A percentile compares a stretch with the other conserved stretches of the same genome.
These are phyloP conservation scores for Acorus gramineus DNA, from an alignment of 106 monocot species.

Conservation along the genomic window DNA sequence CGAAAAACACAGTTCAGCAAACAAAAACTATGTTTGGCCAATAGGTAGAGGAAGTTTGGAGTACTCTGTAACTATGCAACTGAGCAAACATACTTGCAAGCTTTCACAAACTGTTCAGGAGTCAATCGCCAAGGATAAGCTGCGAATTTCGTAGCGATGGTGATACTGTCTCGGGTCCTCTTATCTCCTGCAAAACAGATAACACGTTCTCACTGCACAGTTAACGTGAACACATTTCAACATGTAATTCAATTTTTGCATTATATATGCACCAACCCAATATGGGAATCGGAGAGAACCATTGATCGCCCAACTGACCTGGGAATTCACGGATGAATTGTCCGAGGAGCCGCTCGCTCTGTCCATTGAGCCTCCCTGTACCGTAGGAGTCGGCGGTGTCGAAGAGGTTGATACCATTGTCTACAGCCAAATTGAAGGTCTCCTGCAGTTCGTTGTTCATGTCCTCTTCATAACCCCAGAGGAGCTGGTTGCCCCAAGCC, in stretches of 20 bases:
- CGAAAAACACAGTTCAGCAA: too few species aligned
- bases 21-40: too few species aligned
- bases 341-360: constrained; percentile 90
- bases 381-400: constrained; percentile 99
- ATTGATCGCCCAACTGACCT: constrained; percentile 22
- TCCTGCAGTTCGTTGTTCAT: constrained; percentile 76
- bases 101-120: constrained; percentile 80
- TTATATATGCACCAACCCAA: too few species aligned
- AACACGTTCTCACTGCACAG: not conserved
- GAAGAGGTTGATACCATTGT: constrained; percentile 81
- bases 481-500: constrained; percentile 96
- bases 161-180: constrained; percentile 41
- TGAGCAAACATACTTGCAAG: constrained; percentile 68
- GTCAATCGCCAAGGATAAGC: constrained; percentile 98
- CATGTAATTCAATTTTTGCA: too few species aligned
- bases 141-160: constrained; percentile 97
- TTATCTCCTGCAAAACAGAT: constrained; percentile 35
- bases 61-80: too few species aligned
- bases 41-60: too few species aligned
- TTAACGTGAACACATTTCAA: too few species aligned
- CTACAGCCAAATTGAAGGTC: constrained; percentile 66
- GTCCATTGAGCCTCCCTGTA: constrained; percentile 82
- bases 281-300: too few species aligned
- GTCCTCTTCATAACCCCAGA: constrained; percentile 84
- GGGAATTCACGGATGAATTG: constrained; percentile 80